phyloP scores from a whole-genome alignment of 345 rosid species.

The Durio zibethinus region DNA sequence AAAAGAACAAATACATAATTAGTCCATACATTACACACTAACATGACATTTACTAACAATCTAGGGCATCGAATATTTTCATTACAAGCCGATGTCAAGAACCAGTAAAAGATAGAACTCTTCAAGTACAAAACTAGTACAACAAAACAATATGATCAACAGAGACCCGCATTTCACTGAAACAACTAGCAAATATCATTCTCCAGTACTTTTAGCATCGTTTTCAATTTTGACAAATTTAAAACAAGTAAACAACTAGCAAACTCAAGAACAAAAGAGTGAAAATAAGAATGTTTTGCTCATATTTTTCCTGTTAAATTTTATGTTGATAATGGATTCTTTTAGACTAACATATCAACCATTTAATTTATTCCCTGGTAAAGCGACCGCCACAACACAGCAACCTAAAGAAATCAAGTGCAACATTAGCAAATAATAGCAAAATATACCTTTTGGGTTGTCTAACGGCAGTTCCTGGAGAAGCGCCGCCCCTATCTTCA shows the following conservation, averaged over 20 bases:
- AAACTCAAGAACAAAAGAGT: background rate
- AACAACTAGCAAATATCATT: background rate
- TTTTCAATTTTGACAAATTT: background rate
- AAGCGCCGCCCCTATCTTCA: constrained; percentile 48
- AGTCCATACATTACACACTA: background rate
- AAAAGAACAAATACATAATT: background rate
- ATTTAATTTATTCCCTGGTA: background rate
- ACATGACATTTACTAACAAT: background rate
- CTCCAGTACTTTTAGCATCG: background rate
- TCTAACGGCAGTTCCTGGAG: constrained; percentile 28
- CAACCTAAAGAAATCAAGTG: background rate
- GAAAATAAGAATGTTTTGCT: background rate
- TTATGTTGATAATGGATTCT: background rate
- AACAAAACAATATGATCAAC: background rate
- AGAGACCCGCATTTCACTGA: background rate
- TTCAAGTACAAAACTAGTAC: background rate
- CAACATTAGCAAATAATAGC: background rate
- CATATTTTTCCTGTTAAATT: background rate
- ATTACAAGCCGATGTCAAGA: background rate
- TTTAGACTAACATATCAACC: background rate
- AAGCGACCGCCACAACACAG: background rate
- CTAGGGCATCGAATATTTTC: background rate
- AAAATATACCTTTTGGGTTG: constrained; percentile 6
- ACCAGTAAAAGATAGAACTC: background rate
- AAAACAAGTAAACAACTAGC: background rate